Evolutionary conservation across 208 protist genomes (phyloP).

Genomic region (Trypanosoma theileri): DNA sequence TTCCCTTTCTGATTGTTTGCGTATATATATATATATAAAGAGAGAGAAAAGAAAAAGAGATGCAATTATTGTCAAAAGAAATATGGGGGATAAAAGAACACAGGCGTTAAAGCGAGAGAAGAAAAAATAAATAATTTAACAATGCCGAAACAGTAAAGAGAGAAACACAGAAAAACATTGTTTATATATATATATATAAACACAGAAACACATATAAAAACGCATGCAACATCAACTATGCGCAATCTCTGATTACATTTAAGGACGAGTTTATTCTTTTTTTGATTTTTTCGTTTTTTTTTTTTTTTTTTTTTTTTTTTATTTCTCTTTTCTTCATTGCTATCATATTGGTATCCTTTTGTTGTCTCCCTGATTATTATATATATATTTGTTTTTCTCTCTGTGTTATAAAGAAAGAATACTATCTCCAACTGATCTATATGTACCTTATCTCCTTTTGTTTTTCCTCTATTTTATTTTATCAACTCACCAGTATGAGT

Average conservation of each 20-base stretch:
- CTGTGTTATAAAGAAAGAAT: not conserved
- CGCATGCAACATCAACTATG: not conserved
- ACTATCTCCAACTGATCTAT: not conserved
- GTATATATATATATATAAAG: too few relatives aligned
- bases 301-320: too few relatives aligned
- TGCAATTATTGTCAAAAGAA: not conserved
- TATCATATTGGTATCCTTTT: too few relatives aligned
- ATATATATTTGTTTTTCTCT: too few relatives aligned
- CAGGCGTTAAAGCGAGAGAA: not conserved
- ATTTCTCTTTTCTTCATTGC: too few relatives aligned
- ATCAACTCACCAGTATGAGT: conserved; percentile 2
- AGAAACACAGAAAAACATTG: not conserved
- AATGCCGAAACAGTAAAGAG: not conserved
- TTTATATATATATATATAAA: conserved; percentile 9
- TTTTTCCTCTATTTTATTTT: conserved; percentile 4
- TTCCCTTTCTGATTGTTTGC: not conserved
- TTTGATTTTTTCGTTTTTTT: too few relatives aligned
- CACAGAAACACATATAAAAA: not conserved
- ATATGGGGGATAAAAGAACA: not conserved
- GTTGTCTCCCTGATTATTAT: too few relatives aligned
- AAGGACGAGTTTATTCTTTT: too few relatives aligned
- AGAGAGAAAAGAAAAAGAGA: not conserved
- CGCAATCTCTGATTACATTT: too few relatives aligned
- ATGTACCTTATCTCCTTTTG: not conserved
- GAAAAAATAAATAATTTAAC: not conserved